Conservation (phyloP, 2,329 filamentous ascomycete genomes). For the Xylaria arbuscula region DNA sequence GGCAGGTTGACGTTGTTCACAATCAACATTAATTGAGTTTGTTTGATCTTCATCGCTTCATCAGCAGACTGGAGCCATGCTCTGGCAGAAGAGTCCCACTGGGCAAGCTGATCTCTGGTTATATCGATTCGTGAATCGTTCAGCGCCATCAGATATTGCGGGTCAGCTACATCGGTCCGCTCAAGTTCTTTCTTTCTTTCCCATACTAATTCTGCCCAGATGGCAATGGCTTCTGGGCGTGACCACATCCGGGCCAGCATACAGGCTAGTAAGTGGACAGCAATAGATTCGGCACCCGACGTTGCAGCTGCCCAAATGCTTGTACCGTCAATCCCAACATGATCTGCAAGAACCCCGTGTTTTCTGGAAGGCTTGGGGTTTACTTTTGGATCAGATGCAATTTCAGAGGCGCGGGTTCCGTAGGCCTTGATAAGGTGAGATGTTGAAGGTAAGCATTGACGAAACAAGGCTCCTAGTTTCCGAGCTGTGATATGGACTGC, state of each 20-base stretch:
- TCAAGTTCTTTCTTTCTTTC: neutral
- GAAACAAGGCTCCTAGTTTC: no score
- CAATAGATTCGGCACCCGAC: neutral
- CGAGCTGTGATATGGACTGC: no score
- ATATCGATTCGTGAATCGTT: neutral
- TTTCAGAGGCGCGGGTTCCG: no score
- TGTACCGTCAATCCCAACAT: no score
- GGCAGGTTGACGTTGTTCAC: slow-evolving; percentile 14
- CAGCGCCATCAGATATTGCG: neutral
- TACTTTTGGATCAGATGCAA: no score
- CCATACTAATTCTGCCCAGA: neutral
- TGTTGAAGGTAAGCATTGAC: no score
- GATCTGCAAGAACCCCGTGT: no score
- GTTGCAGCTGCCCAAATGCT: no score
- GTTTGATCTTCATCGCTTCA: slow-evolving; percentile 9
- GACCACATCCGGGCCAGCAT: neutral
- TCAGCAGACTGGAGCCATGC: slow-evolving; percentile 20
- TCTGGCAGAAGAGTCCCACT: slow-evolving; percentile 19
- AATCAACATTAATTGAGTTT: slow-evolving; percentile 16
- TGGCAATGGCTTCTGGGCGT: neutral
- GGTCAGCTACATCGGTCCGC: neutral
- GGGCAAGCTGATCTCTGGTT: neutral
- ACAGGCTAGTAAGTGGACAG: neutral
- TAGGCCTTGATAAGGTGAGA: no score
- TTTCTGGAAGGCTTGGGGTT: no score